Conservation (phyloP, 208 protist species). For the Acanthamoeba triangularis region DNA sequence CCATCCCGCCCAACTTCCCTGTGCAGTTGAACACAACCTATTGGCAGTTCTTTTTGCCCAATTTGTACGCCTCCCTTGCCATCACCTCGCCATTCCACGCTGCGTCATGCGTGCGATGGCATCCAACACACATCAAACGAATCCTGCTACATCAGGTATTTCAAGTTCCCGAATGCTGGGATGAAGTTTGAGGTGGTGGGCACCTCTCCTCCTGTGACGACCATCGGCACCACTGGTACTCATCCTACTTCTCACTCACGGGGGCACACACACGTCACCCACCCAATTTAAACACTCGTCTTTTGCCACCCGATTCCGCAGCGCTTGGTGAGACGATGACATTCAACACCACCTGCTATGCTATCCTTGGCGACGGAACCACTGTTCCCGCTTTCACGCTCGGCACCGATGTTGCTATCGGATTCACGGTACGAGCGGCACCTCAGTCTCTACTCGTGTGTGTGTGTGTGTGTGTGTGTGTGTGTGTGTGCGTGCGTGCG, state of each 20-base stretch:
- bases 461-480: not conserved
- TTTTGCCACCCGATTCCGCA: not conserved
- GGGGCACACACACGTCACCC: too few species aligned
- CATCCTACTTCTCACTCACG: too few species aligned
- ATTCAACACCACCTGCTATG: conserved; percentile 33
- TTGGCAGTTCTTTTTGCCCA: conserved; percentile 45
- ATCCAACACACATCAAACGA: not conserved
- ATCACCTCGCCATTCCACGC: not conserved
- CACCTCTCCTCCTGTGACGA: conserved; percentile 15
- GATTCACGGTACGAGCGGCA: not conserved
- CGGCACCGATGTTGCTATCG: conserved; percentile 31
- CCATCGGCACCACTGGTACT: conserved; percentile 14
- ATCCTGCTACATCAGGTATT: not conserved
- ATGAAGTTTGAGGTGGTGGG: conserved; percentile 61
- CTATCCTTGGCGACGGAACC: not conserved
- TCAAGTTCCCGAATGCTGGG: conserved; percentile 50
- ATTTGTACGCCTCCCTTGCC: not conserved
- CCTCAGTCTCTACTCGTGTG: not conserved
- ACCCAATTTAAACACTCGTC: too few species aligned
- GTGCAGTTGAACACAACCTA: conserved; percentile 39
- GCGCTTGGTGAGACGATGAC: conserved; percentile 30
- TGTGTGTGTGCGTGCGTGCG: not conserved
- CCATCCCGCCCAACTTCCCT: conserved; percentile 62
- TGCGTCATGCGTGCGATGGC: not conserved
- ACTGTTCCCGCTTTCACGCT: conserved; percentile 54